Evolutionary conservation across 176 grass and related monocot species (phyloP), one percentile per base, ranked within the genome.

Genomic region (Eleusine indica): DNA sequence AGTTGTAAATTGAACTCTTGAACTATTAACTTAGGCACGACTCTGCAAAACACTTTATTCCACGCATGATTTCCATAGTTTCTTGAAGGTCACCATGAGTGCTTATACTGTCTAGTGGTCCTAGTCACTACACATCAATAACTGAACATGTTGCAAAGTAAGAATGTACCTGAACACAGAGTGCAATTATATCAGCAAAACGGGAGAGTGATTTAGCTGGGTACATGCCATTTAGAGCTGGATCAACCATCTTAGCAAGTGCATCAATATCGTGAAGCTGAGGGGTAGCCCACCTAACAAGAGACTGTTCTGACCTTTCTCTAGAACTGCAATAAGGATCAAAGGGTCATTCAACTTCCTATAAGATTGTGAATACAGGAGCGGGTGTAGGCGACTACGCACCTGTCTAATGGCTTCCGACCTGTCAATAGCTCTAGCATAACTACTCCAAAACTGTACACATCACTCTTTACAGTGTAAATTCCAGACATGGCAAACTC

Each of bases 191-290:
- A 72, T 99, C 97, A 1, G 97, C 97, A 60, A 99, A 96, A 47
- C 97, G 93, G 0, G 93, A 99, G 51, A 99, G 91, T 1, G 97
- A 99, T 88, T 99, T 99, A 42, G 91, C 97, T 69, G 97, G 97
- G 74, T 99, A 99, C 86, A 99, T 99, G 83, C 97, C 97, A 68
- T 99, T 99, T 71, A 99, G 48, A 52, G 93, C 81, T 80, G 97
- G 89, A 89, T 99, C 97, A 30, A 99, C 97, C 97, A 99, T 96
- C 88, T 91, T 99, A 73, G 97, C 85, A 82, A 99, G 84, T 41
- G 91, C 91, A 89, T 99, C 97, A 1, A 96, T 99, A 71, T 99
- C 97, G 77, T 99, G 97, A 85, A 99, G 97, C 81, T 99, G 97
- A 68, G 97, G 97, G 1, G 91, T 87, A 87, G 97, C 97, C 97